Conservation (phyloP, 2,329 filamentous ascomycete genomes). For the Fusarium sarcochroum region DNA sequence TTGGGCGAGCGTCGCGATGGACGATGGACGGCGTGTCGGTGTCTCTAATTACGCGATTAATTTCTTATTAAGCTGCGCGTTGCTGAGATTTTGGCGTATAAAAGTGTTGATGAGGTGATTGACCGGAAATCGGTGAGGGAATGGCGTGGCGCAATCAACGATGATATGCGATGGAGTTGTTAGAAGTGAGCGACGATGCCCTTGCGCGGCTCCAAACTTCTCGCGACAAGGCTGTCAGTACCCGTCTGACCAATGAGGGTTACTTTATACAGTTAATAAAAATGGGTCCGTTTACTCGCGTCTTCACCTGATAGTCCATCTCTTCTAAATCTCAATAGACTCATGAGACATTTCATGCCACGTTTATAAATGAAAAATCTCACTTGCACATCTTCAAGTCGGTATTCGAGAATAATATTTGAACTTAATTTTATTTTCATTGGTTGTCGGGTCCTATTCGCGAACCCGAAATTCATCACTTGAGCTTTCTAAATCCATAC, state of each 20-base stretch:
- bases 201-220: constrained; percentile 55
- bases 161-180: constrained; percentile 41
- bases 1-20: constrained; percentile 45
- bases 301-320: not conserved
- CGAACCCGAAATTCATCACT: constrained; percentile 39
- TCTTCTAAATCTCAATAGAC: not conserved
- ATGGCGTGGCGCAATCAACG: constrained; percentile 44
- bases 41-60: constrained; percentile 40
- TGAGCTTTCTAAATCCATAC: constrained; percentile 47
- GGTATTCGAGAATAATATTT: constrained; percentile 6
- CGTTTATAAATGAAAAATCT: not conserved
- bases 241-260: constrained; percentile 47
- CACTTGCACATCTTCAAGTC: not conserved
- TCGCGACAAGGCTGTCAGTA: constrained; percentile 54
- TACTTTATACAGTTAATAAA: not conserved
- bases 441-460: constrained; percentile 33
- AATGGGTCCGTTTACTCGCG: constrained; percentile 35
- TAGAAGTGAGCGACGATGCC: constrained; percentile 37
- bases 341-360: not conserved
- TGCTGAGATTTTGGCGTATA: not conserved
- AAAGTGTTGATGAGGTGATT: constrained; percentile 10
- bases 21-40: constrained; percentile 24
- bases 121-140: constrained; percentile 26
- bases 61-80: constrained; percentile 8
- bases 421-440: constrained; percentile 27